A percentile compares a stretch with the other conserved stretches of the same genome.
phyloP scores from a whole-genome alignment of 352 stramenopile genomes.

The Phytophthora podocarpi region DNA sequence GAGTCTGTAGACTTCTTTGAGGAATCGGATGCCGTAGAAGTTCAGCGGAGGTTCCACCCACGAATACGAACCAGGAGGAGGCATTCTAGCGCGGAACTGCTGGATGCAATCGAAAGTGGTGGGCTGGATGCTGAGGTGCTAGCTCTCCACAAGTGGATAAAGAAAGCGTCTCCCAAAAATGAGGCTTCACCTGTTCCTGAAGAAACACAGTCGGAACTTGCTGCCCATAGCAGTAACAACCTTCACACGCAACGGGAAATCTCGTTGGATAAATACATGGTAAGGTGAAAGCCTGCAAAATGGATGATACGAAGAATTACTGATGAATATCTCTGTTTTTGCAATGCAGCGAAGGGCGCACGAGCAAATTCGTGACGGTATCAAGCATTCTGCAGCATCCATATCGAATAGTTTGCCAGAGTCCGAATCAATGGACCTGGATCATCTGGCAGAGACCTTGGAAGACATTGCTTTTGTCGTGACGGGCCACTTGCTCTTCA shows the following conservation, averaged over 20 bases:
- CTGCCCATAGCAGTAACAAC: constrained; percentile 33
- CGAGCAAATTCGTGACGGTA: constrained; percentile 61
- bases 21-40: constrained; percentile 30
- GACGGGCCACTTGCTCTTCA: constrained; percentile 76
- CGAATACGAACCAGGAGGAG: constrained; percentile 28
- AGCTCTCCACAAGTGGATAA: constrained; percentile 25
- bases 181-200: constrained; percentile 23
- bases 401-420: constrained; percentile 34
- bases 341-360: constrained; percentile 60
- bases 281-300: constrained; percentile 30
- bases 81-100: constrained; percentile 68
- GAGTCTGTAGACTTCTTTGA: constrained; percentile 35
- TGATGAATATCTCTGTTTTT: constrained; percentile 11
- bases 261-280: constrained; percentile 76
- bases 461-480: constrained; percentile 83
- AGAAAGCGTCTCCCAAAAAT: constrained; percentile 18
- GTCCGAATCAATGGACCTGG: constrained; percentile 37
- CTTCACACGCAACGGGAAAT: constrained; percentile 63
- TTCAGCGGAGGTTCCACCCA: constrained; percentile 16
- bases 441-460: constrained; percentile 51
- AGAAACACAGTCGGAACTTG: constrained; percentile 30
- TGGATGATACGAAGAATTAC: not conserved
- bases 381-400: constrained; percentile 46
- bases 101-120: constrained; percentile 66
- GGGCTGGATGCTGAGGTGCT: constrained; percentile 46